A percentile compares a stretch with the other conserved stretches of the same genome.
These are phyloP conservation scores for Ophiostoma tasmaniense DNA, from an alignment of 2,329 filamentous ascomycete species.

Conservation along the genomic window DNA sequence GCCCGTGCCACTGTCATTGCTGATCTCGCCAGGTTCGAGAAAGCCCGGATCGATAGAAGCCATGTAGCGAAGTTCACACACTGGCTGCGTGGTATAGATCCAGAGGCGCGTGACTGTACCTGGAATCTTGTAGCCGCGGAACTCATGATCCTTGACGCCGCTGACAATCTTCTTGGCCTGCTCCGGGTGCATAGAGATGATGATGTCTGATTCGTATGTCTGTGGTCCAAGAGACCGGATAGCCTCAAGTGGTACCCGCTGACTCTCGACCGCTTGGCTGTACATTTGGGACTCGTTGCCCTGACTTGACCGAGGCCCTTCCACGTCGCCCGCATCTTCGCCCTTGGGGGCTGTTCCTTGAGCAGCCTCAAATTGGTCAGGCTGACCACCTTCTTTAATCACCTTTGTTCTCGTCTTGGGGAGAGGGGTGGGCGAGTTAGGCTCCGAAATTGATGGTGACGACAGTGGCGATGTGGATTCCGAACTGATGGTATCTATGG, in stretches of 20 bases:
- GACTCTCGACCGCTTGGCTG: slow-evolving; percentile 36
- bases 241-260: slow-evolving; percentile 43
- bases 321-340: neutral
- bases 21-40: slow-evolving; percentile 39
- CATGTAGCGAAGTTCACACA: slow-evolving; percentile 49
- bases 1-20: slow-evolving; percentile 37
- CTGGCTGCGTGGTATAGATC: slow-evolving; percentile 46
- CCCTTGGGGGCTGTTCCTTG: neutral
- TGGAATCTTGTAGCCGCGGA: slow-evolving; percentile 48
- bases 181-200: slow-evolving; percentile 41
- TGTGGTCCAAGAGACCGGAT: slow-evolving; percentile 41
- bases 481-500: slow-evolving; percentile 20
- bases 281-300: neutral
- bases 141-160: slow-evolving; percentile 46
- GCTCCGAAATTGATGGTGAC: slow-evolving; percentile 22
- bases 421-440: slow-evolving; percentile 23
- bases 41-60: slow-evolving; percentile 41
- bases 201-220: slow-evolving; percentile 44
- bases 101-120: slow-evolving; percentile 50
- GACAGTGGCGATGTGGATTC: neutral
- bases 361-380: neutral
- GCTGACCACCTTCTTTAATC: neutral
- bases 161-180: slow-evolving; percentile 41
- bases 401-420: neutral
- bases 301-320: neutral